Evolutionary conservation across 352 stramenopile species (phyloP).

Genomic region (Blastocystis sp.): DNA sequence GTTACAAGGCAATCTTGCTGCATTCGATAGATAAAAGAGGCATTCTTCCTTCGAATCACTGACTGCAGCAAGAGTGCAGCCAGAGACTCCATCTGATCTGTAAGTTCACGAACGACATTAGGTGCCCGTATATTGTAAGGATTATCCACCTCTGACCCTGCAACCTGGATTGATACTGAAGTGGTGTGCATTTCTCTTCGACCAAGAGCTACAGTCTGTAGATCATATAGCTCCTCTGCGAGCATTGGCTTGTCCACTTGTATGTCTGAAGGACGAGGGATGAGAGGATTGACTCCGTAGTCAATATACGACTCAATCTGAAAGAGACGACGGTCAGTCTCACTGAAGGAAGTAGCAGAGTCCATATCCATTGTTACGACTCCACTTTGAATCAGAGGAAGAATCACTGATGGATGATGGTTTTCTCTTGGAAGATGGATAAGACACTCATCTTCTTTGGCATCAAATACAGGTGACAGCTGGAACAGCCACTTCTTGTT

Average conservation of each 20-base stretch:
- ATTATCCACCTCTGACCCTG: neutral
- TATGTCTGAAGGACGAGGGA: neutral
- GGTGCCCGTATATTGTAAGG: neutral
- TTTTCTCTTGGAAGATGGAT: neutral
- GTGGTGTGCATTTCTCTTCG: neutral
- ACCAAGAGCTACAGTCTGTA: neutral
- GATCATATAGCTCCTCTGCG: neutral
- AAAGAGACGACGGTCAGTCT: neutral
- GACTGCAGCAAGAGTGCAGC: neutral
- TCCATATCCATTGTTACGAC: neutral
- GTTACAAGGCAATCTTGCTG: neutral
- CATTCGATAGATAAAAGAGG: neutral
- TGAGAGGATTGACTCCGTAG: neutral
- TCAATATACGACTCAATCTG: neutral
- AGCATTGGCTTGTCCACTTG: neutral
- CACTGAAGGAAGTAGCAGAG: neutral
- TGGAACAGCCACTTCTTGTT: conserved; percentile 34
- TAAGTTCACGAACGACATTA: neutral
- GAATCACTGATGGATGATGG: neutral
- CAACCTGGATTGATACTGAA: neutral
- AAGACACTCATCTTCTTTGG: no score
- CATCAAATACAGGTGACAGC: neutral
- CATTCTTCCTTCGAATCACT: neutral
- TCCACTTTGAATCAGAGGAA: neutral
- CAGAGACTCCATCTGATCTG: neutral